Base-by-base conservation (phyloP, 495 filamentous ascomycete genomes). In the Talaromyces borbonicus region DNA sequence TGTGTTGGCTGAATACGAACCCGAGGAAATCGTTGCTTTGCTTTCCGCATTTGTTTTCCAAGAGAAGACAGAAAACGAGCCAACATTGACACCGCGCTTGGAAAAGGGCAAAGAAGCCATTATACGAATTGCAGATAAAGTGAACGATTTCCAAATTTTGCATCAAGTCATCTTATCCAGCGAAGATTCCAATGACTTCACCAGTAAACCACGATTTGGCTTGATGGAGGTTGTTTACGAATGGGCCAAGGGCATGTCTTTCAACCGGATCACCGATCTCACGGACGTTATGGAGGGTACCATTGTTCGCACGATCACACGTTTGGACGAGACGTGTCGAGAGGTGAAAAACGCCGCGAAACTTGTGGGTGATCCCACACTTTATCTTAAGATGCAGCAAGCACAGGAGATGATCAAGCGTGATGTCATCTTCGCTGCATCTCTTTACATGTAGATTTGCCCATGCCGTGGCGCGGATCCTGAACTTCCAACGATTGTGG, bases 11-110 rank as follows among this genome's bases (percentile, higher is more conserved):
- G 85, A 94, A 50, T 97, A 87, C 61, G 90, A 95, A 50, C 89
- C 92, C 1, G 90, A 93, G 55, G 92, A 98, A 58, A 96, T 98
- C 46, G 92, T 93, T 2, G 90, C 92, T 5, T 74, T 98, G 8
- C 77, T 98, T 2, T 94, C 88, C 0, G 81, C 85, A 2, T 98
- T 98, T 58, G 93, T 98, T n/a, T 98, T 97, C 69, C 86, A 96
- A 58, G 92, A 98, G 52, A 96, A 95, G 68, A 95, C 93, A 0
- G 85, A 92, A 12, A 75, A 75, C 14, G 75, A 77, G 0, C 92
- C 92, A 1, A 90, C 75, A n/a, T 68, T 98, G 47, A 95, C 89
- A 0, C 74, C 83, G 2, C 82, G 76, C 37, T 74, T 98, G 11
- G 85, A 96, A 54, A 80, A 78, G 32, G 93, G 93, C 23, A 84